Evolutionary conservation across 805 yeast genomes (phyloP), one percentile per base, ranked within the genome.

Genomic region (Yarrowia yakushimensis): DNA sequence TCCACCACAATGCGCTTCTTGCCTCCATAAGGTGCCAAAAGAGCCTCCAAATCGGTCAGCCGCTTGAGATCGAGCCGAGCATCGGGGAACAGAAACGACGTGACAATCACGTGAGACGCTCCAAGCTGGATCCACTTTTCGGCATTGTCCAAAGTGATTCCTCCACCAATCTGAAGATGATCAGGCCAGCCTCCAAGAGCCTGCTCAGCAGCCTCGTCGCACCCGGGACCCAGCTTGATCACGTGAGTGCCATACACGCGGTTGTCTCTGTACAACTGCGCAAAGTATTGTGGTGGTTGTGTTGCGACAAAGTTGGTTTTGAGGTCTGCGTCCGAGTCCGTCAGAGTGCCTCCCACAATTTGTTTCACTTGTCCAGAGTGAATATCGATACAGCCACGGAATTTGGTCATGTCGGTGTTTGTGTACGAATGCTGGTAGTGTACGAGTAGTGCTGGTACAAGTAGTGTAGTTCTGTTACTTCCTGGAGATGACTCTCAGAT

Each of bases 281-380:
- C 91, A 71, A 86, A 94, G 74, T 82, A 85, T 2, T 85, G 81
- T 1, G 97, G 82, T 1, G 96, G 85, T 50, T 87, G 81, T 27
- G 81, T 74, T 1, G 96, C 85, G 4, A 92, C 88, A 71, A 88
- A 92, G 73, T 94, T 94, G 6, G 94, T 88, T 25, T 81, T 73
- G 9, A 84, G 77, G 13, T 67, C 62, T 62, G 78, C 82, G 10
- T 74, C 73, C 9, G 73, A 69, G n/a, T 73, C 74, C 0, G 81
- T 78, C 20, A 94, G 77, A 0, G 97, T 88, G 0, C 97, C 96
- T 7, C 99, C 99, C 0, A 94, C 97, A 61, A 94, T 94, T 73
- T 94, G 99, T 70, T 94, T 94, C 65, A 94, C 99, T 67, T 89
- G 87, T 1, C 99, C 99, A 8, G 87, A 82, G 73, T 94, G 99